Conservation (phyloP, 441 rosid species). For the Euphorbia neoarborescens region DNA sequence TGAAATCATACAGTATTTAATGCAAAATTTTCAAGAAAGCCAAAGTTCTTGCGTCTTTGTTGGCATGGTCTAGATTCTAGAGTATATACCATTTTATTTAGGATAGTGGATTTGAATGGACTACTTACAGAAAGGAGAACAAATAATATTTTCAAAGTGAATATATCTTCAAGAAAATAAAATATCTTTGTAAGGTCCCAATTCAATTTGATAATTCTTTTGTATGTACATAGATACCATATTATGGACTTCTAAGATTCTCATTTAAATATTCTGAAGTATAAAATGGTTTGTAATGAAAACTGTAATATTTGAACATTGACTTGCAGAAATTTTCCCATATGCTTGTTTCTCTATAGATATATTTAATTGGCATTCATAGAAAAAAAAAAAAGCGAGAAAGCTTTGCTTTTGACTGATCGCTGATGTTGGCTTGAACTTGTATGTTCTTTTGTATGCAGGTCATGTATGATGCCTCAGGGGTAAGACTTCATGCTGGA, state of each 20-base stretch:
- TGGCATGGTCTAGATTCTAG: not conserved
- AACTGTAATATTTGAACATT: not conserved
- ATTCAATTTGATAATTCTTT: no score
- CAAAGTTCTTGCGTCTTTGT: not conserved
- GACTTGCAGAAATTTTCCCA: not conserved
- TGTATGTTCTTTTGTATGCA: slow-evolving; percentile 22
- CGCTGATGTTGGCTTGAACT: not conserved
- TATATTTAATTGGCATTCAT: not conserved
- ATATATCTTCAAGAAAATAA: no score
- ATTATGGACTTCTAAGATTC: no score
- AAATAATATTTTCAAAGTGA: no score
- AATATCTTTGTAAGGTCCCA: no score
- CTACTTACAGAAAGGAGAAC: no score
- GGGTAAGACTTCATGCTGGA: slow-evolving; percentile 93
- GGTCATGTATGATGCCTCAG: slow-evolving; percentile 99
- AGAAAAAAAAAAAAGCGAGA: not conserved
- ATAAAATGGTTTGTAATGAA: not conserved
- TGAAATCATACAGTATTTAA: no score
- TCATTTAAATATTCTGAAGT: no score
- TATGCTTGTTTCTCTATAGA: not conserved
- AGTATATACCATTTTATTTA: not conserved
- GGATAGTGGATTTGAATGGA: not conserved
- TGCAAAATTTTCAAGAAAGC: no score
- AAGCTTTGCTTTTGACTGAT: not conserved
- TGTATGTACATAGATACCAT: no score